Conservation (phyloP, 2,329 filamentous ascomycete species). For the Moelleriella libera region DNA sequence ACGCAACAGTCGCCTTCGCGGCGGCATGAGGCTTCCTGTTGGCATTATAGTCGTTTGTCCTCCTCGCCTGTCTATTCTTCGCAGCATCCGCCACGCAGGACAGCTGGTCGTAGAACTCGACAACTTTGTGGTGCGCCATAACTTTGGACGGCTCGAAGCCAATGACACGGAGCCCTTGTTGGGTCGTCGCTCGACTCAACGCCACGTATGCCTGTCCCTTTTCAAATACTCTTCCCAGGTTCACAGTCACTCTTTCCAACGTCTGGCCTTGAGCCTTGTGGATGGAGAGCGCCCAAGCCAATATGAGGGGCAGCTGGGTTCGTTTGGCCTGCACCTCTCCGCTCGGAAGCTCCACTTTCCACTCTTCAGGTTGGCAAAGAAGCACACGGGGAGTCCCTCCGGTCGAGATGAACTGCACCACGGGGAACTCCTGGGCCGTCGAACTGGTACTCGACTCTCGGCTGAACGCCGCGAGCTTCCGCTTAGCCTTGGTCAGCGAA, state of each 20-base stretch:
- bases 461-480: slow-evolving; percentile 40
- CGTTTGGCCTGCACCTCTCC: slow-evolving; percentile 87
- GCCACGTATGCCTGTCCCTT: slow-evolving; percentile 97
- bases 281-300: slow-evolving; percentile 94
- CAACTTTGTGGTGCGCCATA: slow-evolving; percentile 81
- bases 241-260: slow-evolving; percentile 83
- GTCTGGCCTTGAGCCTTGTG: slow-evolving; percentile 98
- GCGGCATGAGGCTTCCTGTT: slow-evolving; percentile 14
- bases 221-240: slow-evolving; percentile 84
- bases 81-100: slow-evolving; percentile 43
- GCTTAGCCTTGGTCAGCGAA: slow-evolving; percentile 32
- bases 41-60: slow-evolving; percentile 25
- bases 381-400: slow-evolving; percentile 54
- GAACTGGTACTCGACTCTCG: slow-evolving; percentile 27
- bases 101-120: slow-evolving; percentile 72
- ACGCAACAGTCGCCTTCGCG: slow-evolving; percentile 9
- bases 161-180: slow-evolving; percentile 75
- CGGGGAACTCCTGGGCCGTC: slow-evolving; percentile 51
- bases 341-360: slow-evolving; percentile 95
- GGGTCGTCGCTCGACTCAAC: slow-evolving; percentile 78
- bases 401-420: slow-evolving; percentile 67
- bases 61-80: slow-evolving; percentile 25
- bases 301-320: slow-evolving; percentile 69
- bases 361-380: slow-evolving; percentile 74
- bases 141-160: slow-evolving; percentile 84